A percentile compares a stretch with the other conserved stretches of the same genome.
Conservation (phyloP, 139 green algal species). For the Closterium sp. region DNA sequence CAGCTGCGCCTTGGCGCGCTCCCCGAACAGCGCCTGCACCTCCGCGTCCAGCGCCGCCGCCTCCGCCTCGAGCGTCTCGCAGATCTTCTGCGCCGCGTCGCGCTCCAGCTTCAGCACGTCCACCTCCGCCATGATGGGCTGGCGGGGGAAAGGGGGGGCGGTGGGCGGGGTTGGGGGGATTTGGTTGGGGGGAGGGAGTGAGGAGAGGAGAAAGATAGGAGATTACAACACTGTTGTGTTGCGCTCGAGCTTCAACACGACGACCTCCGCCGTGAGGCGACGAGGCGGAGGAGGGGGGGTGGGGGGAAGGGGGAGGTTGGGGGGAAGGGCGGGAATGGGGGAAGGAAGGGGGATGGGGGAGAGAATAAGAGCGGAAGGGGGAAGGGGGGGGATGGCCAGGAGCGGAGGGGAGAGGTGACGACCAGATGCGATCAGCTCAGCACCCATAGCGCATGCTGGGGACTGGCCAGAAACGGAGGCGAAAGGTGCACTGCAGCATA, state of each 20-base stretch:
- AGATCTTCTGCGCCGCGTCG: slow-evolving; percentile 40
- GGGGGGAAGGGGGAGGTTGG: not conserved
- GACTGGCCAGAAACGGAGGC: too few species aligned
- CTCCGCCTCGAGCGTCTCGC: slow-evolving; percentile 33
- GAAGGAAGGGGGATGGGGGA: too few species aligned
- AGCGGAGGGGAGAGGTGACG: too few species aligned
- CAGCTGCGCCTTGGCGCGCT: not conserved
- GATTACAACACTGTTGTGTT: not conserved
- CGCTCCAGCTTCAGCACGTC: slow-evolving; percentile 44
- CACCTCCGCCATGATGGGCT: slow-evolving; percentile 34
- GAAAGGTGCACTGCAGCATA: not conserved
- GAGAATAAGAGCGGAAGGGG: too few species aligned
- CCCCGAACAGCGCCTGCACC: slow-evolving; percentile 23
- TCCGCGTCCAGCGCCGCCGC: slow-evolving; percentile 23
- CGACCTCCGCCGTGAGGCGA: too few species aligned
- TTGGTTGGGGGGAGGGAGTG: too few species aligned
- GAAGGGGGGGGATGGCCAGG: too few species aligned
- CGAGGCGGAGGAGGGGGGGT: too few species aligned
- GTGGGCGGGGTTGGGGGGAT: too few species aligned
- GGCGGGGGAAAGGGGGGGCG: not conserved
- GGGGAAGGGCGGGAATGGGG: not conserved
- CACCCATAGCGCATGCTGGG: too few species aligned
- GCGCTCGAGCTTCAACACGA: not conserved
- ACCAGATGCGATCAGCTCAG: too few species aligned
- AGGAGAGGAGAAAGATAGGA: too few species aligned